Evolutionary conservation across 805 yeast species (phyloP), one percentile per base, ranked within the genome.

Genomic region (Starmerella stigmatis): DNA sequence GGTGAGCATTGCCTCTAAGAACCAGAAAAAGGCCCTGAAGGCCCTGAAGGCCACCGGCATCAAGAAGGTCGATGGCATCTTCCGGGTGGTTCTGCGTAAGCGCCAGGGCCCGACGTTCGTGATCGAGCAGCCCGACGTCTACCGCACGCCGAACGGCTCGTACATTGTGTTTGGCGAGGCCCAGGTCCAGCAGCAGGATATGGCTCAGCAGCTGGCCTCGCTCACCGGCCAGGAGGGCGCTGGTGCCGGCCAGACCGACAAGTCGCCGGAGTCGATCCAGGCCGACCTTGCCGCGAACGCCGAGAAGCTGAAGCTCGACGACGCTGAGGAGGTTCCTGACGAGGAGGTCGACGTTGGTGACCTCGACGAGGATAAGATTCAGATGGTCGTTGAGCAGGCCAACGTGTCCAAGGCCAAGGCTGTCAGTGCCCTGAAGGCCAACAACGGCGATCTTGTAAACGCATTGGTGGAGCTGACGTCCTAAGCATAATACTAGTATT

Each of bases 151-250:
- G 55, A 82, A 94, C 64, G 96, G 96, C 65, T 81, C 94, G 59
- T 92, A 83, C 75, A 80, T 89, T 60, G 96, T 89, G 58, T 88
- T 89, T 62, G 98, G 98, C 72, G 96, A 88, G 72, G 94, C 96
- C 65, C 84, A 86, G 76, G 82, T 84, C 59, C 59, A 56, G 56
- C 40, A 46, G 50, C 96, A 89, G 69, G 95, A 89, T 74, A 72
- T 86, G 69, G 79, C 84, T 70, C 75, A 83, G 69, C 81, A 82
- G 64, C 82, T 79, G 65, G 74, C 73, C 47, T 68, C 64, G 43
- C 68, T 66, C 52, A 67, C 63, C 43, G 61, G 57, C 45, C 57
- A 50, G 45, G 53, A 43, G 37, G 66, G 65, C 49, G 69, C 66
- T 45, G 70, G 69, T 48, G 68, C 67, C 48, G 68, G 69, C 47